A percentile compares a stretch with the other conserved stretches of the same genome.
Evolutionary conservation across 768 basidiomycete genomes (phyloP).

Genomic region (Suillus brevipes): DNA sequence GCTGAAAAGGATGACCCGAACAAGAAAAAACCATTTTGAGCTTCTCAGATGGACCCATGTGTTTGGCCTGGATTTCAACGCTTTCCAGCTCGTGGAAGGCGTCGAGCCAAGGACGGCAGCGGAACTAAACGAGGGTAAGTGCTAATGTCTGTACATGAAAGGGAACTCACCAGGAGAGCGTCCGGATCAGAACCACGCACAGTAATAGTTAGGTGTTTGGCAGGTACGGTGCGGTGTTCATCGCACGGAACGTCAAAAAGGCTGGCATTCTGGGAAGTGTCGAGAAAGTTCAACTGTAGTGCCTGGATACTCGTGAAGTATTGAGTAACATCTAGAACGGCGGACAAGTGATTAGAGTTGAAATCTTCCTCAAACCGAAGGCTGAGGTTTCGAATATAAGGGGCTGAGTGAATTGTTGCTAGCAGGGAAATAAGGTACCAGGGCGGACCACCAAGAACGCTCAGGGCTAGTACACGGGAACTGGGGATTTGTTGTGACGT

Average conservation of each 20-base stretch:
- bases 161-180: background rate
- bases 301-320: background rate
- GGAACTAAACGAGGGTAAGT: background rate
- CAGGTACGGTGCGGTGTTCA: background rate
- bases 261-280: background rate
- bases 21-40: background rate
- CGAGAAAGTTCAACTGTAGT: background rate
- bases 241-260: background rate
- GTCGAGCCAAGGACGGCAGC: background rate
- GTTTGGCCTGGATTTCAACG: background rate
- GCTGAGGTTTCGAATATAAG: background rate
- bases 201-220: background rate
- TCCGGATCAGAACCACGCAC: background rate
- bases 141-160: background rate
- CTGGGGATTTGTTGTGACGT: background rate
- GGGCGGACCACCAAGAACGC: background rate
- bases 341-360: background rate
- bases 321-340: background rate
- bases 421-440: background rate
- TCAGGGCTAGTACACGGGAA: background rate
- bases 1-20: background rate
- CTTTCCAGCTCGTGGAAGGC: background rate
- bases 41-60: background rate
- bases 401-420: background rate
- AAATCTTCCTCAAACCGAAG: background rate